phyloP scores from a whole-genome alignment of 257 asterid genomes.

The Solanum bukasovii region DNA sequence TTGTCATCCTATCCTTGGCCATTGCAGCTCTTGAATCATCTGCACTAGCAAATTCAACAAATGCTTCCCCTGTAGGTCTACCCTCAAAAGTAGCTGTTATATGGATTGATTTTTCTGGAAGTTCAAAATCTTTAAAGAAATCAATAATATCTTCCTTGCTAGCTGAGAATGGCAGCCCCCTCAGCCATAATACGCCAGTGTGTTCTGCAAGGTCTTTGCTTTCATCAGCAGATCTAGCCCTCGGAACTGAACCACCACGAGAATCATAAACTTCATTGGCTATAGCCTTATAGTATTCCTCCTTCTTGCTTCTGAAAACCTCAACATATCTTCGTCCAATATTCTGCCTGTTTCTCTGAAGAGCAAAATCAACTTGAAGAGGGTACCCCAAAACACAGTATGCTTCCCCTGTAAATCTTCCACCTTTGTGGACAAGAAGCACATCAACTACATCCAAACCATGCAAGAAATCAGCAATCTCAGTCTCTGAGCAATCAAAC shows the following conservation, averaged over 20 bases:
- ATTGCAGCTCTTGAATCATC: slow-evolving; percentile 84
- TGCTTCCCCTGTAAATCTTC: slow-evolving; percentile 82
- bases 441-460: slow-evolving; percentile 80
- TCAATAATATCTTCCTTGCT: slow-evolving; percentile 59
- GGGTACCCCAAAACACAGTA: slow-evolving; percentile 82
- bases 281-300: slow-evolving; percentile 86
- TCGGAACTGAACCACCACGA: slow-evolving; percentile 54
- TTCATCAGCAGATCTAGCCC: slow-evolving; percentile 74
- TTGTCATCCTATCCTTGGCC: slow-evolving; percentile 87
- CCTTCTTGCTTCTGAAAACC: slow-evolving; percentile 81
- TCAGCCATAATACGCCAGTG: slow-evolving; percentile 71
- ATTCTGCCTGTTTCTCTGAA: slow-evolving; percentile 77
- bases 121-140: slow-evolving; percentile 65
- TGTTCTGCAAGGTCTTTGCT: slow-evolving; percentile 67
- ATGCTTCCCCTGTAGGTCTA: slow-evolving; percentile 91
- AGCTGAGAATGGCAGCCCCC: slow-evolving; percentile 89
- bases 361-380: slow-evolving; percentile 77
- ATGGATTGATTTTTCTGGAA: slow-evolving; percentile 64
- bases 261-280: slow-evolving; percentile 68
- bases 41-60: slow-evolving; percentile 76
- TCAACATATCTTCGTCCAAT: slow-evolving; percentile 94
- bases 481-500: slow-evolving; percentile 71
- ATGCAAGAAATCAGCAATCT: slow-evolving; percentile 73
- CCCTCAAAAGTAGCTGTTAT: slow-evolving; percentile 69
- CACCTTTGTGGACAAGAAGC: slow-evolving; percentile 65